phyloP scores from a whole-genome alignment of 371 early-diverging fungal genomes.

The Lichtheimia hyalospora region DNA sequence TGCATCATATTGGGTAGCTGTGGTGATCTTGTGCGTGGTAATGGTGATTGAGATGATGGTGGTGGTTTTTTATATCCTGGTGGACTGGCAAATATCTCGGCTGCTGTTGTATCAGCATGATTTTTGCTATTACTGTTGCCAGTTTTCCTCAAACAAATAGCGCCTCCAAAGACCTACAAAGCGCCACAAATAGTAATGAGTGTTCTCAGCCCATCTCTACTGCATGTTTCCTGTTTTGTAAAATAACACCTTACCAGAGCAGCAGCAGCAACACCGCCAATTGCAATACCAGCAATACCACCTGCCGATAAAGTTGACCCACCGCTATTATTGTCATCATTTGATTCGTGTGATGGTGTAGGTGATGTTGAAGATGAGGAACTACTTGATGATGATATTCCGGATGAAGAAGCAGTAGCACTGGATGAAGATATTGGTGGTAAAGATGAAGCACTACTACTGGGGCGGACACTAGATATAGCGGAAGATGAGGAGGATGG shows the following conservation, averaged over 20 bases:
- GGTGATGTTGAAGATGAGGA: background rate
- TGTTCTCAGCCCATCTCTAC: background rate
- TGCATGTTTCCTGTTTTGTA: background rate
- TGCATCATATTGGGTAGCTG: background rate
- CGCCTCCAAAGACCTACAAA: background rate
- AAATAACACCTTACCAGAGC: slow-evolving; percentile 2
- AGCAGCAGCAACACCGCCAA: slow-evolving; percentile 8
- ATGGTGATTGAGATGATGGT: background rate
- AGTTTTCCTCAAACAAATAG: slow-evolving; percentile 2
- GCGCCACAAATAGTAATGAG: background rate
- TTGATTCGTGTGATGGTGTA: background rate
- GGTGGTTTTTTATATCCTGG: background rate
- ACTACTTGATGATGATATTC: background rate
- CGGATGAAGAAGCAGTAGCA: background rate
- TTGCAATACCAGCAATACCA: slow-evolving; percentile 11
- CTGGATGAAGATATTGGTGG: background rate
- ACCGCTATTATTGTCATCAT: background rate
- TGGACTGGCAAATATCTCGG: slow-evolving; percentile 8
- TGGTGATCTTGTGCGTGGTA: background rate
- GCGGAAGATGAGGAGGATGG: background rate
- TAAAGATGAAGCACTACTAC: background rate
- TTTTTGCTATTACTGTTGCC: slow-evolving; percentile 1
- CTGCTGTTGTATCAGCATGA: background rate
- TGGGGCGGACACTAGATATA: background rate
- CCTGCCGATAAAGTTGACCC: background rate